phyloP scores from a whole-genome alignment of 1,284 basidiomycete genomes.

The Chalciporus sp. region DNA sequence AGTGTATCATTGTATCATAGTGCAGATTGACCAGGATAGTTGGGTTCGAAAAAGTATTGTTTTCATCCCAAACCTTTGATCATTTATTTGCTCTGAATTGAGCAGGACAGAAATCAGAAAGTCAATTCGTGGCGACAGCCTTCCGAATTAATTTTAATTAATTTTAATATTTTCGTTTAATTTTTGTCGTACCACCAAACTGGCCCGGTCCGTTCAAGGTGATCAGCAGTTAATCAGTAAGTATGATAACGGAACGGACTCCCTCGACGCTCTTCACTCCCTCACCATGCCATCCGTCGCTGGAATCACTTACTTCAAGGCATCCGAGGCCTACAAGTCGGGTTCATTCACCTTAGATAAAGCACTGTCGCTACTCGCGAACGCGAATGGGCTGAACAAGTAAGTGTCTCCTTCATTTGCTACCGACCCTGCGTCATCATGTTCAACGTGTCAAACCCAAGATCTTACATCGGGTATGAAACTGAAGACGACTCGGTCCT shows the following conservation, averaged over 20 bases:
- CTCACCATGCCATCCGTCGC: constrained; percentile 29
- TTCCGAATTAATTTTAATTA: no score
- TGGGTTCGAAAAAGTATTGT: no score
- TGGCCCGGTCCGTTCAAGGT: no score
- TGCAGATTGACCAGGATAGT: no score
- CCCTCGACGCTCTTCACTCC: neutral
- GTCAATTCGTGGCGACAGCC: no score
- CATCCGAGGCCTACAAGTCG: constrained; percentile 25
- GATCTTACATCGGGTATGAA: constrained; percentile 35
- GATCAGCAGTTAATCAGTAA: no score
- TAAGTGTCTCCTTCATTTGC: constrained; percentile 1
- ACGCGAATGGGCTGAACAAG: constrained; percentile 24
- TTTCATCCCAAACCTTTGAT: no score
- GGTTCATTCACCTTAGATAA: constrained; percentile 18
- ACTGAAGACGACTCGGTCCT: constrained; percentile 27
- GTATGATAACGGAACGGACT: neutral
- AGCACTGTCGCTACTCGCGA: constrained; percentile 13
- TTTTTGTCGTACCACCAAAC: no score
- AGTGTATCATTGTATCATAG: no score
- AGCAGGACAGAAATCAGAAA: no score
- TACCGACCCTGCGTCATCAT: neutral
- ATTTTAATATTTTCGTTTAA: no score
- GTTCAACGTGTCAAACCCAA: constrained; percentile 17
- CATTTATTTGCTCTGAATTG: no score
- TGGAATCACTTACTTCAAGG: constrained; percentile 29